Conservation (phyloP, 1,284 basidiomycete species). For the Ganoderma boninense region DNA sequence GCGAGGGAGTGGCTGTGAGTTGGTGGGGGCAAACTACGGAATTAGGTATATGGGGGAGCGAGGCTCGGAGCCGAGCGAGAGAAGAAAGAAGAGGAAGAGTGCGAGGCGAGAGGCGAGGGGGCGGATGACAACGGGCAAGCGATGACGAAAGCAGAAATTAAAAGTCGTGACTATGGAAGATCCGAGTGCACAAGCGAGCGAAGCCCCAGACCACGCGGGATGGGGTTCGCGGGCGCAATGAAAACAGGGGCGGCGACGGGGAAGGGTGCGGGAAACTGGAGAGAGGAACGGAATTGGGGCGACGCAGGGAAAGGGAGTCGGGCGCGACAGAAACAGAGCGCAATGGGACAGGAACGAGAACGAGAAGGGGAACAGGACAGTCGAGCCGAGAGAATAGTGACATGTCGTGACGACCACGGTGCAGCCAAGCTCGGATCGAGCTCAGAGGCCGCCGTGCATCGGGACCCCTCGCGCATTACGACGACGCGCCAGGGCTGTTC, state of each 20-base stretch:
- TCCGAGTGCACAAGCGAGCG: neutral
- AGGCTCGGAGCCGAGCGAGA: neutral
- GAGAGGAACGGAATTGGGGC: too few species aligned
- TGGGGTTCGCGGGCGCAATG: neutral
- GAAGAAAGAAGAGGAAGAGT: too few species aligned
- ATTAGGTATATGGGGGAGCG: neutral
- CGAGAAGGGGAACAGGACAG: too few species aligned
- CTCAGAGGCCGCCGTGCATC: neutral
- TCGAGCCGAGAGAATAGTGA: too few species aligned
- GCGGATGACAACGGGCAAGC: too few species aligned
- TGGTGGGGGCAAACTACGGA: neutral
- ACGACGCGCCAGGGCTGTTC: neutral
- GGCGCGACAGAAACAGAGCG: too few species aligned
- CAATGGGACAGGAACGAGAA: neutral
- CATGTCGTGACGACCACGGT: too few species aligned
- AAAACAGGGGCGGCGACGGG: too few species aligned
- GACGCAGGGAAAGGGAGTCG: neutral
- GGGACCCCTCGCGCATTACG: neutral
- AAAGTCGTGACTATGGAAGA: neutral
- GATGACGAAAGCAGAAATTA: neutral
- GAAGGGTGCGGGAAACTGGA: too few species aligned
- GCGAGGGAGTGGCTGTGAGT: neutral
- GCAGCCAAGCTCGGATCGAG: too few species aligned
- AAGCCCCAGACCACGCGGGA: constrained; percentile 1
- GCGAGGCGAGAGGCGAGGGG: too few species aligned